Evolutionary conservation across 371 early-diverging fungal species (phyloP), one percentile per base, ranked within the genome.

Genomic region (Apophysomyces sp.): DNA sequence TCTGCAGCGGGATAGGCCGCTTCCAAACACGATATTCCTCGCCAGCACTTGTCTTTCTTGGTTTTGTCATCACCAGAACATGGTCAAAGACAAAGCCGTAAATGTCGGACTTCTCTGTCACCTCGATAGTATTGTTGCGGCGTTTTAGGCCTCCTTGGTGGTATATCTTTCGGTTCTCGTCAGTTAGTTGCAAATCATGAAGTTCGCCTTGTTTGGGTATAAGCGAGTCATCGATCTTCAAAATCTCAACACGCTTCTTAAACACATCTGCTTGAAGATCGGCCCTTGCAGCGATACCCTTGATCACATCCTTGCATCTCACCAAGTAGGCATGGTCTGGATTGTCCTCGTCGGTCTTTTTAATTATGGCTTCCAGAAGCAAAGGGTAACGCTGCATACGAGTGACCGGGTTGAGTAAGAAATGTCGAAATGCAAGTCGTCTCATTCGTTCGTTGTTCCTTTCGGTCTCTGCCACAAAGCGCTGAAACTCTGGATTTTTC

Each of bases 311-410:
- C 55, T 84, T 69, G 69, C 96, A 94, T 64, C 94, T 90, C 18
- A 82, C 82, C 32, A 82, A 73, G 49, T 94, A 85, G 55, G 90
- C 82, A 54, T 81, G 84, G 66, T 98, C 98, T 0, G 89, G 89
- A 63, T 94, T 89, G 29, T 87, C 88, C 36, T 86, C 83, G 1
- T 92, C 89, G n/a, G 95, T 93, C 66, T 90, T 84, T 69, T 95
- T 92, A 37, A 94, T 78, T 16, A 95, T 85, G 2, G 91, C 90
- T 56, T 89, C 87, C 15, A 98, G 83, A 53, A 98, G 71, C 36
- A 98, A 81, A 1, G 92, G 92, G 64, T 96, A 98, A 49, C 96
- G 88, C 16, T 92, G 95, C 74, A 97, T 80, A 52, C 96, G 90
- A 4, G 94, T 90, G 0, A 93, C 92, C 13, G 97, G 97, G 41